Evolutionary conservation across 2,329 filamentous ascomycete species (phyloP), one percentile per base, ranked within the genome.

Genomic region (Rutstroemia sp.): DNA sequence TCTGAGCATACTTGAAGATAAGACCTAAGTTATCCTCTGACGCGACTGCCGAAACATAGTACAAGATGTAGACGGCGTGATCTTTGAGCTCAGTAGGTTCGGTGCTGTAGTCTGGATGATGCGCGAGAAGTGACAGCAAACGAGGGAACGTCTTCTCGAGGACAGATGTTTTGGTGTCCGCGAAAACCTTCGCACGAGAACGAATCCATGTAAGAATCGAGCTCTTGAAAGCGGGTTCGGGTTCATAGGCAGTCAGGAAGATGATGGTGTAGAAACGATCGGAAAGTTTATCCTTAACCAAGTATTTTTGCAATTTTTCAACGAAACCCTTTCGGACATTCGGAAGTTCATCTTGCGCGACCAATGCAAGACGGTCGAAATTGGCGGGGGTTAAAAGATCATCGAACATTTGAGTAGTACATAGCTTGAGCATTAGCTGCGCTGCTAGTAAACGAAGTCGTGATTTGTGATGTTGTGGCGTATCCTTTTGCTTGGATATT

Each of bases 181-280:
- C 73, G 66, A 88, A 89, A 54, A 81, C 78, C 19, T 85, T 81
- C 8, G 87, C 84, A 14, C 92, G 83, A 46, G 92, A 92, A 52
- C 88, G 86, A 51, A 97, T 83, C 92, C 94, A 99, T 0, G 90
- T 96, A 60, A 89, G 82, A 3, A 90, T 86, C 44, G 86, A 83
- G 50, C 82, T 83, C 69, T 86, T 88, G 69, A 95, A 81, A 16
- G 82, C 80, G n/a, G 74, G 69, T 39, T 83, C 80, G 0, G 92
- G 94, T 72, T 99, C 94, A 69, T 94, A 96, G 1, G 94, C 92
- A 34, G 91, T 87, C 45, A 97, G 75, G 74, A 96, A 97, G 5
- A 95, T 79, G 42, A 96, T 86, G 0, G 90, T 88, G 71, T 95
- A 94, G 77, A 95, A 99, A 9, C 92, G 85, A 12, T 79, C 75